Evolutionary conservation across 2,329 filamentous ascomycete species (phyloP), one percentile per base, ranked within the genome.

Genomic region (Exophiala alcalophila): DNA sequence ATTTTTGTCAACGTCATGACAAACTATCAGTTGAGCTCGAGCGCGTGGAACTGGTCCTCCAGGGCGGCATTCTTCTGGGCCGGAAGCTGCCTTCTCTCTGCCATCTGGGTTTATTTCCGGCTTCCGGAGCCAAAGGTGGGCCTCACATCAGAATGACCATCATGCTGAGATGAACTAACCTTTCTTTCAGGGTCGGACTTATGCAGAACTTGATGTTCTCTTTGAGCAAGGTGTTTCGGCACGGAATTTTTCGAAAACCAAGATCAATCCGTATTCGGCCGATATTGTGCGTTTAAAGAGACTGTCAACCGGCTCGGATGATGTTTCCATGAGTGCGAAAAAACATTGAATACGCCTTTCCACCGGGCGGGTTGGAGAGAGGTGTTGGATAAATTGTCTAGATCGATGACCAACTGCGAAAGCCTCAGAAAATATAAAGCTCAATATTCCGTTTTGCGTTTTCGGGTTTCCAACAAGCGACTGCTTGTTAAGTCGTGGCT

Each of bases 101-200:
- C 59, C 4, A 18, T 63, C 3, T 72, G 67, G 68, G 59, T 58
- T 2, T 71, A 54, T 50, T 70, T 69, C 46, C 53, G 67, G 3
- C 44, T 70, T 3, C 68, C 68, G 0, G 68, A 71, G 54, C 59
- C 65, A 1, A 67, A 65, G 34, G 32, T 25, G 30, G 21, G 38
- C 4, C 23, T 20, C 4, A 41, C 32, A 21, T 23, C 36, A 4
- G 36, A 27, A 25, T 42, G 39, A 91, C 85, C 67, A 79, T 89
- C 57, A 66, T 92, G 9, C 94, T 90, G 66, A 83, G 83, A 0
- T 91, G 80, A 60, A 89, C 89, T 70, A 76, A 84, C 9, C 70
- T 91, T 0, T 88, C 88, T 0, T 88, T 0, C 70, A 70, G 52
- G 61, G 58, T 7, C 57, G 65, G 7, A 67, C 65, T 0, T 68